Percentiles rank a stretch among this genome's conserved stretches.
phyloP scores from a whole-genome alignment of 148 eudicot species.

The Tetragonia tetragonoides region DNA sequence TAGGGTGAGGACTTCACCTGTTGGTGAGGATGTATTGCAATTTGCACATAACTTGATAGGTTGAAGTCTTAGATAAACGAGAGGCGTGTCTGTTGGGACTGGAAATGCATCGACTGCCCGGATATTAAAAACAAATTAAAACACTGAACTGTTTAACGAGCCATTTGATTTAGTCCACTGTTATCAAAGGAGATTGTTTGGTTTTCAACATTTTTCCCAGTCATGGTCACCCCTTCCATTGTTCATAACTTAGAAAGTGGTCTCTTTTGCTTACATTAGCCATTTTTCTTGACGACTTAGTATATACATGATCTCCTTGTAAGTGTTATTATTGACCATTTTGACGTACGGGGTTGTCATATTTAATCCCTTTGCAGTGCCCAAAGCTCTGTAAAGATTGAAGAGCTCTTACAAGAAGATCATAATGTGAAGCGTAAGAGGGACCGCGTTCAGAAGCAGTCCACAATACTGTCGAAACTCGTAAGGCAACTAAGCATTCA shows the following conservation, averaged over 20 bases:
- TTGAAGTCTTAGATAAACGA: neutral
- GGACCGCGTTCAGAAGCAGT: conserved; percentile 84
- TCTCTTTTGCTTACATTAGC: no score
- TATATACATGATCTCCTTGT: neutral
- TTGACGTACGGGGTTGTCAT: neutral
- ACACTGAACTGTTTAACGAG: no score
- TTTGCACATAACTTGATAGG: neutral
- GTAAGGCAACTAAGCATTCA: conserved; percentile 87
- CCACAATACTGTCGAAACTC: conserved; percentile 80
- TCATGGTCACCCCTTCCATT: no score
- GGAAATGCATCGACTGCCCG: no score
- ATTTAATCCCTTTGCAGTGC: conserved; percentile 35
- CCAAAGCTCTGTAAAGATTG: conserved; percentile 80
- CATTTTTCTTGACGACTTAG: no score
- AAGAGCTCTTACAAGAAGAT: conserved; percentile 94
- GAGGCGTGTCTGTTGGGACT: no score
- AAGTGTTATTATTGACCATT: neutral
- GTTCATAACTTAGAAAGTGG: no score
- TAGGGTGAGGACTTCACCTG: no score
- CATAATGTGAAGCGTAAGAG: conserved; percentile 77
- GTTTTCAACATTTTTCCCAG: no score
- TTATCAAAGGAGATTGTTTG: no score
- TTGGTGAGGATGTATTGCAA: no score
- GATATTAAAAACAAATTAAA: neutral
- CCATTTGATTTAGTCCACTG: neutral